Evolutionary conservation across 257 asterid species (phyloP), one percentile per base, ranked within the genome.

Genomic region (Haberlea rhodopensis): DNA sequence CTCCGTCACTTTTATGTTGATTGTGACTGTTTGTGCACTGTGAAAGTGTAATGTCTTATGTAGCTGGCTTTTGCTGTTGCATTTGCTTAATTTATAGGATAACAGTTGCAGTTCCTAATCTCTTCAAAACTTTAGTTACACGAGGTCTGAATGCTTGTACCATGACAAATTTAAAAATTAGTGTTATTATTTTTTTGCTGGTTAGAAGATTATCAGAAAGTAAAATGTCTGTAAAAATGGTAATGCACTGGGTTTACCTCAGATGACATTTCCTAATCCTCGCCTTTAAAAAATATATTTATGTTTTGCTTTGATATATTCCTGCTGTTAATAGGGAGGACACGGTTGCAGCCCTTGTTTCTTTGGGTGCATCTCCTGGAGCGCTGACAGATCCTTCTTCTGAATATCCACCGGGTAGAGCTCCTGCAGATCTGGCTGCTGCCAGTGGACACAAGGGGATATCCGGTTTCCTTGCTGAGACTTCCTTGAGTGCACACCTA

Each of bases 401-500:
- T 51, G 85, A 84, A 77, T 73, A 78, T 80, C 96, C 89, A 59
- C 71, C 65, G 71, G 85, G 84, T 55, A 84, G 82, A 80, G 81
- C 96, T 57, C 99, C 97, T 53, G 95, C 96, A 37, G 97, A 92
- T 62, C 81, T 92, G 70, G 97, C 97, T 71, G 84, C 97, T 65
- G 78, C 79, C 53, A 79, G 79, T 76, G 96, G 99, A 57, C 91
- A 92, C 78, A 92, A 92, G 84, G 99, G 97, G 53, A 92, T 92
- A 66, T 81, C 97, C 64, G 99, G 99, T 69, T 92, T 82, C 72
- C 91, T 92, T 71, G 97, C 94, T 8, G 99, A 92, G 78, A 68
- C 85, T 60, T 63, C 86, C 70, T 73, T 92, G 78, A 92, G 88
- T 62, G 62, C 76, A 25, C 99, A 84, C 73, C 97, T 92, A 46